Percentiles rank a stretch among this genome's conserved stretches.
These are phyloP conservation scores for Phylloboletellus chloephorus DNA, from an alignment of 1,284 basidiomycete genomes.

Conservation along the genomic window DNA sequence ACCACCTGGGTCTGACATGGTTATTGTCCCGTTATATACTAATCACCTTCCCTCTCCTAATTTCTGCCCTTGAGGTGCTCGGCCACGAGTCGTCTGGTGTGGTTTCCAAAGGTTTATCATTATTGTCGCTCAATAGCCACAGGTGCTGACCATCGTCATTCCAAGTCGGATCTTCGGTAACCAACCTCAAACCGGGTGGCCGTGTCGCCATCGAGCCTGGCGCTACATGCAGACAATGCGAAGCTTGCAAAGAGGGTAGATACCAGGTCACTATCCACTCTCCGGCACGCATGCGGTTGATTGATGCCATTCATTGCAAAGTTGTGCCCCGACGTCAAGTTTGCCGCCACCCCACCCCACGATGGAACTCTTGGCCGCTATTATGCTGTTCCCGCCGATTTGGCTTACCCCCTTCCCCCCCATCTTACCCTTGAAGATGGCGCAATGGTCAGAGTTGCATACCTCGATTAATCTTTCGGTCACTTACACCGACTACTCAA, in stretches of 20 bases:
- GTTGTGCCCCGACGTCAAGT: constrained; percentile 75
- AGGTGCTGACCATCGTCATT: constrained; percentile 4
- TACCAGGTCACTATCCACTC: constrained; percentile 58
- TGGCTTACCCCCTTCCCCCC: constrained; percentile 70
- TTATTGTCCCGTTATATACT: constrained; percentile 18
- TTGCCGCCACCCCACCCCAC: constrained; percentile 87
- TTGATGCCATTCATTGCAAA: constrained; percentile 22
- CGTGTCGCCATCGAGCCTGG: constrained; percentile 86
- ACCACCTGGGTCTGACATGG: constrained; percentile 64
- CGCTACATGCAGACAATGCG: constrained; percentile 66
- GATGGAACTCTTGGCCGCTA: constrained; percentile 85
- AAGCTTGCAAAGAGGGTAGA: constrained; percentile 70
- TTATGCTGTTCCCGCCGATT: constrained; percentile 71
- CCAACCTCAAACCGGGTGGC: constrained; percentile 68
- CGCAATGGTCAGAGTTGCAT: constrained; percentile 57
- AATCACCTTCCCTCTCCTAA: constrained; percentile 2
- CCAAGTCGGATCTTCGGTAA: constrained; percentile 30
- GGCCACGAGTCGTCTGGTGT: constrained; percentile 59
- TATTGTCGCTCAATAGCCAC: not conserved
- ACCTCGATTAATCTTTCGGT: not conserved
- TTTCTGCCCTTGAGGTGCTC: constrained; percentile 37
- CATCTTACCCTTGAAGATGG: constrained; percentile 77
- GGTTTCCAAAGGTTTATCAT: constrained; percentile 32
- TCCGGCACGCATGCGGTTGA: not conserved
- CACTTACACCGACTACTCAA: constrained; percentile 27